Conservation (phyloP, 768 basidiomycete genomes). For the Clavulina sp. region DNA sequence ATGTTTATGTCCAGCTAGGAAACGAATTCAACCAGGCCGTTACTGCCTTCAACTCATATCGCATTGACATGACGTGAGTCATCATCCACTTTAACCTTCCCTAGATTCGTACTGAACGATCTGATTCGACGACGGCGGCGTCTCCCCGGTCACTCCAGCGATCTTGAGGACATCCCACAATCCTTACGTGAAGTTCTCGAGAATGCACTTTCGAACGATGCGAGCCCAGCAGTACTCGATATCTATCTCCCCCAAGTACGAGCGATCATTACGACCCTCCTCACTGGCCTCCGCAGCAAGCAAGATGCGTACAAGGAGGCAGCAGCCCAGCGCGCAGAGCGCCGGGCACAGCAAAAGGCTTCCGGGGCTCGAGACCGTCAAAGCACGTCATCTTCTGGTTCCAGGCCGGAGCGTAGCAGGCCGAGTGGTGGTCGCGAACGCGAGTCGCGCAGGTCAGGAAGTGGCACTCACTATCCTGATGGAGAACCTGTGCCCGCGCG, state of each 20-base stretch:
- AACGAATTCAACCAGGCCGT: slow-evolving; percentile 96
- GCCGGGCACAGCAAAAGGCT: slow-evolving; percentile 5
- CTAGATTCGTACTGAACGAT: neutral
- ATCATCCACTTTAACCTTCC: neutral
- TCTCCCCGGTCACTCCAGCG: no score
- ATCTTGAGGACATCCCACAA: slow-evolving; percentile 63
- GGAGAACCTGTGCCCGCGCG: no score
- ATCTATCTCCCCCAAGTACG: slow-evolving; percentile 82
- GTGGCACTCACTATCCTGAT: no score
- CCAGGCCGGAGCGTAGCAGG: slow-evolving; percentile 25
- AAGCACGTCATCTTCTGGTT: slow-evolving; percentile 32
- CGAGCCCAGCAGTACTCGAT: slow-evolving; percentile 67
- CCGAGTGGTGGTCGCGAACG: neutral
- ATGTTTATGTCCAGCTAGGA: slow-evolving; percentile 89
- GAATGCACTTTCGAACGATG: slow-evolving; percentile 66
- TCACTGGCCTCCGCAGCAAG: slow-evolving; percentile 84
- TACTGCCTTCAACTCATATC: slow-evolving; percentile 65
- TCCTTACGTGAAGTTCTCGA: slow-evolving; percentile 82
- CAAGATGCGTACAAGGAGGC: slow-evolving; percentile 75
- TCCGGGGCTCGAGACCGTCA: slow-evolving; percentile 11
- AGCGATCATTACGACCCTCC: slow-evolving; percentile 77
- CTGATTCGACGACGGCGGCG: neutral
- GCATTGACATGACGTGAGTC: slow-evolving; percentile 87
- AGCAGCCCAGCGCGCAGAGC: slow-evolving; percentile 32
- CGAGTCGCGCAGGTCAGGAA: neutral